Evolutionary conservation across 148 eudicot species (phyloP).

Genomic region (Rhododendron molle): DNA sequence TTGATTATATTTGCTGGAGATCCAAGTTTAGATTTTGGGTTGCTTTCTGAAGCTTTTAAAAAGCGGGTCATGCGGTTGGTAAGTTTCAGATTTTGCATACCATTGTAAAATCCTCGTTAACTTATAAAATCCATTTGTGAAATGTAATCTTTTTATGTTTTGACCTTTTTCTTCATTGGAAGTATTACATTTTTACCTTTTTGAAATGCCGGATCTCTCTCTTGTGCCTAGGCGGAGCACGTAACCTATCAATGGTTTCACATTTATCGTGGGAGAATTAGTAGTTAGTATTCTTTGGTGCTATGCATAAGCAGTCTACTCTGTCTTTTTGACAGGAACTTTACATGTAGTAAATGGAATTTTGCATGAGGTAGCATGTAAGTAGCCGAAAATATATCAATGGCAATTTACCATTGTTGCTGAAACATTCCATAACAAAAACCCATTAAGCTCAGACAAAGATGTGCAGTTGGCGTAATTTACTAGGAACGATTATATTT

Average conservation of each 20-base stretch:
- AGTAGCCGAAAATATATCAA: too few relatives aligned
- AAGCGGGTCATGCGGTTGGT: background rate
- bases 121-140: background rate
- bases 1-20: background rate
- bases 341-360: background rate
- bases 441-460: too few relatives aligned
- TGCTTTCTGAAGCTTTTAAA: background rate
- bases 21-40: background rate
- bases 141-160: background rate
- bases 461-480: too few relatives aligned
- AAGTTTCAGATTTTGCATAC: background rate
- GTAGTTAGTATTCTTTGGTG: background rate
- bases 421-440: too few relatives aligned
- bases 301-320: background rate
- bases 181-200: background rate
- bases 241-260: background rate
- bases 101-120: background rate
- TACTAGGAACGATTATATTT: background rate
- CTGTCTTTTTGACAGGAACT: background rate
- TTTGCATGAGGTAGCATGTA: too few relatives aligned
- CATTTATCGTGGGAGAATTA: background rate
- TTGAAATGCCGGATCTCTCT: background rate
- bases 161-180: background rate
- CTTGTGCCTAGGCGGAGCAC: background rate
- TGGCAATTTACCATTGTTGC: too few relatives aligned